These are phyloP conservation scores for Helenozyma baotianmanensis DNA, from an alignment of 805 yeast species.

Conservation along the genomic window DNA sequence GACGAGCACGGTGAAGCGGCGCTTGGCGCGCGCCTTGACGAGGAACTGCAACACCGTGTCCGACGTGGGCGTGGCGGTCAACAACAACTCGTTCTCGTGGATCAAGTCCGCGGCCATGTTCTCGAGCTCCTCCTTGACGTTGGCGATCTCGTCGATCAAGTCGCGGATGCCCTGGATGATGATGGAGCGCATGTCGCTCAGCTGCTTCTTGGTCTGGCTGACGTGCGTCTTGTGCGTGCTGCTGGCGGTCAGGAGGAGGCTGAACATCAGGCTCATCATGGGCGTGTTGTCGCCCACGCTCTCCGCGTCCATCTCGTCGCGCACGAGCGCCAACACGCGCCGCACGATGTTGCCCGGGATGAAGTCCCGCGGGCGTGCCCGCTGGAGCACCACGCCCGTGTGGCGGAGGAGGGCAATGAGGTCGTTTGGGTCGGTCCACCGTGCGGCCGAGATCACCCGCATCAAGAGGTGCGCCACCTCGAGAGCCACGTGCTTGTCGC, in stretches of 20 bases:
- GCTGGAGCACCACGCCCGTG: conserved; percentile 64
- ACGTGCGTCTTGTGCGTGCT: conserved; percentile 19
- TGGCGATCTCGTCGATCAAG: conserved; percentile 83
- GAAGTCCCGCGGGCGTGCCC: conserved; percentile 86
- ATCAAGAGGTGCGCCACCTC: conserved; percentile 83
- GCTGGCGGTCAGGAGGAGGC: conserved; percentile 56
- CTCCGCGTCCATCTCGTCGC: conserved; percentile 75
- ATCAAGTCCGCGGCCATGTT: conserved; percentile 88
- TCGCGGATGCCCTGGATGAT: conserved; percentile 91
- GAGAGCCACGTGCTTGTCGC: conserved; percentile 77
- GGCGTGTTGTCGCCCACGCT: conserved; percentile 37
- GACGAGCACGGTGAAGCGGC: conserved; percentile 87
- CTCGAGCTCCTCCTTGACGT: conserved; percentile 87
- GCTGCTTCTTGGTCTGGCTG: conserved; percentile 37
- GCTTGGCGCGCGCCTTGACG: conserved; percentile 78
- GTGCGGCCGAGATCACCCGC: conserved; percentile 82
- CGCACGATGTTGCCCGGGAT: conserved; percentile 88
- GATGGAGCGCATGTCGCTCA: conserved; percentile 71
- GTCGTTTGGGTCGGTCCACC: conserved; percentile 79
- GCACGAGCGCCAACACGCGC: conserved; percentile 76
- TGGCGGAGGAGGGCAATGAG: conserved; percentile 66
- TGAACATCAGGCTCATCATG: conserved; percentile 76
- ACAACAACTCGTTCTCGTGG: conserved; percentile 80
- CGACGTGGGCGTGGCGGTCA: conserved; percentile 94
- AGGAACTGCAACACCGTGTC: conserved; percentile 84